Conservation (phyloP, 495 filamentous ascomycete genomes). For the Lasiosphaeria miniovina region DNA sequence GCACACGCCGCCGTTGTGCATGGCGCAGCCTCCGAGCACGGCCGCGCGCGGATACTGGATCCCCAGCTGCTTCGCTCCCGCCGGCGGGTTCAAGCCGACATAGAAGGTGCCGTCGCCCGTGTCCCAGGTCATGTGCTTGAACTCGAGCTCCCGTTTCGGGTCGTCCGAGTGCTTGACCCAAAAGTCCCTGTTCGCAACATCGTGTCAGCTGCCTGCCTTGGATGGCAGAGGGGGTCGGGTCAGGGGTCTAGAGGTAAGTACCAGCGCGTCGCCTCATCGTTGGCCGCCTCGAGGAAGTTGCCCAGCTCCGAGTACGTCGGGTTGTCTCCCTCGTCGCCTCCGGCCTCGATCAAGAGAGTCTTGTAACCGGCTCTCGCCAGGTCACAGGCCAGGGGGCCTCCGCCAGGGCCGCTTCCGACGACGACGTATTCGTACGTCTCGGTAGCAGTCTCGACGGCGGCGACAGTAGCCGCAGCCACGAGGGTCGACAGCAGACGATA, state of each 20-base stretch:
- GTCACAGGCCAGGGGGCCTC: slow-evolving; percentile 59
- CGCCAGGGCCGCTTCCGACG: slow-evolving; percentile 63
- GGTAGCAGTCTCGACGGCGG: slow-evolving; percentile 8
- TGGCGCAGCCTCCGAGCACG: slow-evolving; percentile 48
- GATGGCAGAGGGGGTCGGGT: not conserved
- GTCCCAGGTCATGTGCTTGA: slow-evolving; percentile 44
- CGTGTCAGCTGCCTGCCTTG: not conserved
- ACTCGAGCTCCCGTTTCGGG: slow-evolving; percentile 37
- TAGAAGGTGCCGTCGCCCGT: slow-evolving; percentile 46
- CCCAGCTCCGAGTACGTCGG: slow-evolving; percentile 40
- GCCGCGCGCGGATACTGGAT: slow-evolving; percentile 49
- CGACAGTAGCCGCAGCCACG: slow-evolving; percentile 19
- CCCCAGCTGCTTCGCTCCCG: slow-evolving; percentile 40
- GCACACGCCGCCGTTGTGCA: slow-evolving; percentile 47
- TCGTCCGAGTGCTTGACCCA: slow-evolving; percentile 52
- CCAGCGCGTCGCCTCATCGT: slow-evolving; percentile 48
- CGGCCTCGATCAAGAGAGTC: slow-evolving; percentile 62
- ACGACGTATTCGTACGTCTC: slow-evolving; percentile 61
- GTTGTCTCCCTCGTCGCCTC: slow-evolving; percentile 56
- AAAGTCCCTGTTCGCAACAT: slow-evolving; percentile 32
- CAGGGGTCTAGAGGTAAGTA: not conserved
- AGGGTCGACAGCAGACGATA: slow-evolving; percentile 30
- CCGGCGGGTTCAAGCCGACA: slow-evolving; percentile 43
- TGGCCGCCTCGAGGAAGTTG: slow-evolving; percentile 43
- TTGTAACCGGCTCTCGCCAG: slow-evolving; percentile 59